These are phyloP conservation scores for Pyrenophora teres DNA, from an alignment of 2,329 filamentous ascomycete genomes.

Conservation along the genomic window DNA sequence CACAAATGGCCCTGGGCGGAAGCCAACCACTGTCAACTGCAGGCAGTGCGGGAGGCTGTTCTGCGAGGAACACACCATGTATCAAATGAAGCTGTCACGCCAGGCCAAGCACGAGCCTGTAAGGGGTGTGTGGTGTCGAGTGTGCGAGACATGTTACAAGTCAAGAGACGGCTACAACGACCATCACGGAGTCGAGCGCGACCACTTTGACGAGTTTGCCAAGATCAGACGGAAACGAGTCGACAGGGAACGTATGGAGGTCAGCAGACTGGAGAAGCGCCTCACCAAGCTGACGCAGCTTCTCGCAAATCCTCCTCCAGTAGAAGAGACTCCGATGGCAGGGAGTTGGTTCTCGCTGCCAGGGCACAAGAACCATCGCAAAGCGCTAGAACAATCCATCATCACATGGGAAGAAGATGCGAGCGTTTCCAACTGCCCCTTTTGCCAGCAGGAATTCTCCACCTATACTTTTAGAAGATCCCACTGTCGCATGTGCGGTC, in stretches of 20 bases:
- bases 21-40: constrained; percentile 86
- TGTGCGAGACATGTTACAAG: constrained; percentile 99
- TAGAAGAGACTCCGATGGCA: constrained; percentile 60
- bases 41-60: constrained; percentile 90
- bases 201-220: constrained; percentile 74
- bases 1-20: constrained; percentile 70
- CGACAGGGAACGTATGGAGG: constrained; percentile 84
- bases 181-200: constrained; percentile 70
- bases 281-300: constrained; percentile 87
- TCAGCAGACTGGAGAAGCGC: constrained; percentile 87
- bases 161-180: constrained; percentile 95
- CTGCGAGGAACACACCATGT: constrained; percentile 98
- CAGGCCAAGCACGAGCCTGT: constrained; percentile 89
- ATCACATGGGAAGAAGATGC: constrained; percentile 95
- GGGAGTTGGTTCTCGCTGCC: constrained; percentile 63
- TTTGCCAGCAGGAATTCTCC: constrained; percentile 94
- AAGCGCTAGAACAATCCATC: constrained; percentile 84
- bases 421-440: constrained; percentile 79
- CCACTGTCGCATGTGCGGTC: constrained; percentile 91
- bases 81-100: constrained; percentile 95
- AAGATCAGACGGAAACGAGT: constrained; percentile 75
- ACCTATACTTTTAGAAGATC: constrained; percentile 91
- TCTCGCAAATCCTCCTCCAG: constrained; percentile 72
- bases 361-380: constrained; percentile 69
- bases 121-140: constrained; percentile 87